Conservation (phyloP, 2,329 filamentous ascomycete species). For the Coniella lustricola region DNA sequence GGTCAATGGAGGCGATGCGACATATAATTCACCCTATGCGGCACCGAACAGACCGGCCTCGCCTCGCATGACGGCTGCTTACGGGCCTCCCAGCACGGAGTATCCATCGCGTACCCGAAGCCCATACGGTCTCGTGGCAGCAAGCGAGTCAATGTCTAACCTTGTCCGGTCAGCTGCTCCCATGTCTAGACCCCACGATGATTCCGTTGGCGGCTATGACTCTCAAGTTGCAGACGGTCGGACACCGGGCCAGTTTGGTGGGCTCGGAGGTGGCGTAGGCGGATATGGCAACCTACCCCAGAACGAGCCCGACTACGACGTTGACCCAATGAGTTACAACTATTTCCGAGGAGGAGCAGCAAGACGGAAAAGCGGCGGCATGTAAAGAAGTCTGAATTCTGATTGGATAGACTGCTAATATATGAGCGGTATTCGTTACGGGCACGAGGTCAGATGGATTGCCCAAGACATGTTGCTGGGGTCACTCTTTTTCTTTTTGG, state of each 20-base stretch:
- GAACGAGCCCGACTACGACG: conserved; percentile 33
- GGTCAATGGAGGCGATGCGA: conserved; percentile 1
- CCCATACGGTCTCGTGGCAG: conserved; percentile 13
- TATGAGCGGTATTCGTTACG: not conserved
- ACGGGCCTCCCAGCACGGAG: conserved; percentile 13
- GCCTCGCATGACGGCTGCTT: conserved; percentile 1
- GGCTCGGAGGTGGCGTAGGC: conserved; percentile 49
- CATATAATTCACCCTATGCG: not conserved
- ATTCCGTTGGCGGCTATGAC: conserved; percentile 17
- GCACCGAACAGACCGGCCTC: conserved; percentile 3
- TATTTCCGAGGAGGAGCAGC: conserved; percentile 42
- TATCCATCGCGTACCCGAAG: conserved; percentile 11
- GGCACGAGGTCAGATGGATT: not conserved
- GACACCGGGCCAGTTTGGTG: conserved; percentile 37
- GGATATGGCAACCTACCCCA: conserved; percentile 56
- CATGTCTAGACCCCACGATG: conserved; percentile 18
- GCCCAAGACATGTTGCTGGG: not conserved
- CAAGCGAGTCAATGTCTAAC: conserved; percentile 12
- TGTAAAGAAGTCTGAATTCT: not conserved
- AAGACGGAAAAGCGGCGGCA: conserved; percentile 4
- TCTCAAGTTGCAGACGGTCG: conserved; percentile 17
- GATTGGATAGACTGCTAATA: not conserved
- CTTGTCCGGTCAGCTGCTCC: conserved; percentile 15
- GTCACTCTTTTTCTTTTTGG: not conserved
- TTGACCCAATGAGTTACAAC: conserved; percentile 46